Base-by-base conservation (phyloP, 441 rosid species). In the Bruguiera hainesii region DNA sequence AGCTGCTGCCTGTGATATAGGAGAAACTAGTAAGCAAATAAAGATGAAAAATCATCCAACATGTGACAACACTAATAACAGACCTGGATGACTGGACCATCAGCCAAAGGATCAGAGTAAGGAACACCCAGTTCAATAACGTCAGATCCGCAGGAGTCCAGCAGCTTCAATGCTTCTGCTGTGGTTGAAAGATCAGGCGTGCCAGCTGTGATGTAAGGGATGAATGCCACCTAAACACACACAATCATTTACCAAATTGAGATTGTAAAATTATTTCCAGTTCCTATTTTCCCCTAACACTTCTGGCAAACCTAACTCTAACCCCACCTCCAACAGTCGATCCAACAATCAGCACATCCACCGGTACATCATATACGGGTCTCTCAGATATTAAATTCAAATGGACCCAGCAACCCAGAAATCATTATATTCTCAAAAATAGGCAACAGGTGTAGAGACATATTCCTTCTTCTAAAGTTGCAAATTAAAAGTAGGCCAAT, bases 121-220 rank as follows among this genome's bases (percentile, higher is more conserved):
- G 98, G 99, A 49, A 95, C 90, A 72, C 99, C 99, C 49, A 95
- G 79, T 78, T 95, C 98, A 78, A 95, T 95, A n/a, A 95, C 90
- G 81, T 95, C 91, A 1, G 82, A 87, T 31, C 99, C 99, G 72
- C 96, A 89, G 0, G 88, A 78, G 42, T 91, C 95, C 67, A 95
- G 89, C 75, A 95, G 79, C 85, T 90, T 88, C 62, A 95, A 79
- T 65, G 99, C 99, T 79, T 87, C 82, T 2, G 95, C 96, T 2
- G 99, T 91, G 33, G 95, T 91, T 23, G 89, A 78, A 77, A 95
- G 94, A 81, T 95, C 96, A 61, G 98, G 98, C 80, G 91, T 97
- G 69, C 98, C 98, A 28, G 96, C 97, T 28, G 98, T 95, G 66
- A 91, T 95, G 83, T 84, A 95, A 16, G 99, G 97, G 72, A 95